Base-by-base conservation (phyloP, 306 rosid species). In the Quercus ilex region DNA sequence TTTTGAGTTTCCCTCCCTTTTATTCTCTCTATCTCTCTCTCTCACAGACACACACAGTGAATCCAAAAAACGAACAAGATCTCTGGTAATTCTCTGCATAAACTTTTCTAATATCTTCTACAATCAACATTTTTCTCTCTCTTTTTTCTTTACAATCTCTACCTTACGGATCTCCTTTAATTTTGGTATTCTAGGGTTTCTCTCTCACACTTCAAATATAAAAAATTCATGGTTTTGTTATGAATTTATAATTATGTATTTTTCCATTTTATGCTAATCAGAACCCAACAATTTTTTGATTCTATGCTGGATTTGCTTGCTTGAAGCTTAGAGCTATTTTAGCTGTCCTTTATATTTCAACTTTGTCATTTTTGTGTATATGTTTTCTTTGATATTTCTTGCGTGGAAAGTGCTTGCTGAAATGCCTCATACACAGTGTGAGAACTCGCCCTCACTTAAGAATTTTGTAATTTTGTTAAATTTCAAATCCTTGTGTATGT, bases 1-100 rank as follows among this genome's bases (percentile, higher is more conserved):
- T 31, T 73, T 83, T 38, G 71, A 83, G 74, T 79, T 78, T 83
- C 83, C 86, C 86, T 83, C 86, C 69, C 8, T 26, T 35, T 33
- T 8, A 15, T 5, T 20, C 30, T 11, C 15, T 56, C 28, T 38
- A 20, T 41, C 41, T 35, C 41, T 38, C 43, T 6, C 9, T 6
- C 0, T 1, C 43, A 1, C 12, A 12, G 53, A 11, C 14, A 11
- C 10, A 6, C 46, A 38, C 46, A 8, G 46, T 21, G 0, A 28
- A 28, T 5, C n/a, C 43, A 2, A 2, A 52, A 10, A 3, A 30
- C 35, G 30, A 75, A 55, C 72, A 41, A 69, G 31, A 56, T 69
- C 26, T 17, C 85, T 9, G 79, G 85, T 77, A 63, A 64, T 53
- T 33, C 72, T 57, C 43, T 20, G 17, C 55, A 46, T 46, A 17